Evolutionary conservation across 2,329 filamentous ascomycete genomes (phyloP).

Genomic region (Ascomycota sp.): DNA sequence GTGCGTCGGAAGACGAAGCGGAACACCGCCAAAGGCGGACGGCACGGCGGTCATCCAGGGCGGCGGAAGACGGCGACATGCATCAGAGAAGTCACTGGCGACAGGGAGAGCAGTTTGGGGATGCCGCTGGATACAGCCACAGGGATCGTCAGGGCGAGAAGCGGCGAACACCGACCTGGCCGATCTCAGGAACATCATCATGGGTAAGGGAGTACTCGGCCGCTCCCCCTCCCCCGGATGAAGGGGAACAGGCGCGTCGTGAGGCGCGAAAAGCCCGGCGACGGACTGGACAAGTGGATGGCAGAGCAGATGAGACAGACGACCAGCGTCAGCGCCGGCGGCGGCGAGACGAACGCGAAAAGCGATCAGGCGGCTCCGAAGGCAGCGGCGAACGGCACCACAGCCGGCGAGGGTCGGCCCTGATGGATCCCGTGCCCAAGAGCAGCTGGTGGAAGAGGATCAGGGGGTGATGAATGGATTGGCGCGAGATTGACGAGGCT

Average conservation of each 20-base stretch:
- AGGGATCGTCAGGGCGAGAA: slow-evolving; percentile 15
- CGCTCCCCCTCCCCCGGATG: slow-evolving; percentile 33
- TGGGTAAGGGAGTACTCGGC: slow-evolving; percentile 45
- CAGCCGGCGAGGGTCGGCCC: slow-evolving; percentile 17
- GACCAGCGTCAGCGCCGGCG: slow-evolving; percentile 19
- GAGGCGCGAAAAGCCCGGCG: slow-evolving; percentile 25
- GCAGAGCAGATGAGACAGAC: slow-evolving; percentile 19
- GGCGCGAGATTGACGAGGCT: too few species aligned
- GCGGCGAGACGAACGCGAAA: slow-evolving; percentile 19
- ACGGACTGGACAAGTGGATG: slow-evolving; percentile 20
- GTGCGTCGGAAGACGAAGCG: slow-evolving; percentile 24
- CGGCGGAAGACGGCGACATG: slow-evolving; percentile 16
- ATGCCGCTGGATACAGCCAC: slow-evolving; percentile 22
- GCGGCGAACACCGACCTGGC: slow-evolving; percentile 24
- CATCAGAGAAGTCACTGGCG: slow-evolving; percentile 17
- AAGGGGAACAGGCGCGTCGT: slow-evolving; percentile 26
- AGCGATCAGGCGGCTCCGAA: slow-evolving; percentile 14
- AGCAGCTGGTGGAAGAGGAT: slow-evolving; percentile 40
- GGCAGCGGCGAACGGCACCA: slow-evolving; percentile 22
- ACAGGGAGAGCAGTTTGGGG: slow-evolving; percentile 17
- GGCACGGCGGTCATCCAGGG: slow-evolving; percentile 23
- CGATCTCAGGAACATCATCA: slow-evolving; percentile 39
- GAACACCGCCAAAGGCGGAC: slow-evolving; percentile 31
- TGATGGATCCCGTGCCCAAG: slow-evolving; percentile 24
- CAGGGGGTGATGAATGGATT: slow-evolving; percentile 13